Base-by-base conservation (phyloP, 495 filamentous ascomycete genomes). In the Pyrenula massariospora region DNA sequence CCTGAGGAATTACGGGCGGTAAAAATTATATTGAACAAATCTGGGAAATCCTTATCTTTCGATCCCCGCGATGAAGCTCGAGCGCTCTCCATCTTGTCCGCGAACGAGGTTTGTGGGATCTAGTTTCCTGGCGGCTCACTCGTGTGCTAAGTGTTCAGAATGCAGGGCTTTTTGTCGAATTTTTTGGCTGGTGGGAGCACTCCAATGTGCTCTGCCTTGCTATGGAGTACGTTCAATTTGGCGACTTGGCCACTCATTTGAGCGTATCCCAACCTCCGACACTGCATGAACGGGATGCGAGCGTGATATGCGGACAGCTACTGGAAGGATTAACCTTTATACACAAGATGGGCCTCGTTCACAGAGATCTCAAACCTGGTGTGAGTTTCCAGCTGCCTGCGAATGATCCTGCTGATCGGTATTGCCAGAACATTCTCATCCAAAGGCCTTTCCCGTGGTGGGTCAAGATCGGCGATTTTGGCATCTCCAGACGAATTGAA, bases 401-500 rank as follows among this genome's bases (percentile, higher is more conserved):
- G 36, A 10, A 42, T 42, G 21, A 12, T 25, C 19, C 51, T 57
- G 42, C 25, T 57, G 48, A 48, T 49, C 31, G 8, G 12, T 24
- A 25, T 12, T 19, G 12, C 19, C 25, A 73, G 68, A 71, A 73
- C 48, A 66, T 69, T 12, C 66, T 71, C 15, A 66, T 71, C 1
- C 55, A 65, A 10, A 55, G 58, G 0, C 56, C 36, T 12, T 54
- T 58, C 10, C 68, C 67, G 10, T 65, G 66, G 62, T 70, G 68
- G 60, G 72, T 79, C 5, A 79, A 80, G 59, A 75, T 79, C 49
- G 71, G 71, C 11, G 77, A 79, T 63, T 79, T 81, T 54, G 77
- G 77, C 0, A 72, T 80, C 51, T 66, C 60, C 50, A 77, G 75
- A 56, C 64, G 68, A 2, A 54, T 66, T 0, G 63, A 66, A 48